These are phyloP conservation scores for Eimeria tenella DNA, from an alignment of 169 alveolate species.

Conservation along the genomic window DNA sequence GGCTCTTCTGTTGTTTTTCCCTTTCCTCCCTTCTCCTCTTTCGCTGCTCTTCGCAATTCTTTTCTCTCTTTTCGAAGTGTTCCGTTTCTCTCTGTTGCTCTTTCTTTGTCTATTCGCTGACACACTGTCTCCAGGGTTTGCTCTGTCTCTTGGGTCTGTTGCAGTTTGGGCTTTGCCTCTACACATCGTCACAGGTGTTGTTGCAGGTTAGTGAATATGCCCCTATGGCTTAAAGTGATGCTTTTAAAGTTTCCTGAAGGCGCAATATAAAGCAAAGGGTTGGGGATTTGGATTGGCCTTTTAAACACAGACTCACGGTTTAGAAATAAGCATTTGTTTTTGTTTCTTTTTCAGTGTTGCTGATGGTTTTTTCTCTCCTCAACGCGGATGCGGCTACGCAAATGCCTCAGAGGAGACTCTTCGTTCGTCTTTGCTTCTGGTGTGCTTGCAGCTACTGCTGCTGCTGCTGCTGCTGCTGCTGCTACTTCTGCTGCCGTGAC, in stretches of 20 bases:
- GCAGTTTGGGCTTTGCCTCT: slow-evolving; percentile 40
- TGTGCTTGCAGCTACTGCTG: slow-evolving; percentile 18
- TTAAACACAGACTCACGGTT: not conserved
- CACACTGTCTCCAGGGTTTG: not conserved
- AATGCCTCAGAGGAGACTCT: not conserved
- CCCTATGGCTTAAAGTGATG: not conserved
- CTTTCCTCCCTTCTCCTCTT: not conserved
- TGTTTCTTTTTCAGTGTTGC: not conserved
- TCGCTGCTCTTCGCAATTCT: not conserved
- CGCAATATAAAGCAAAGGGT: not conserved
- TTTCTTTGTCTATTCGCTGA: not conserved
- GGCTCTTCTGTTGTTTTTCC: not conserved
- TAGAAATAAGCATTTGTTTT: not conserved
- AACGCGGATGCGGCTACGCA: slow-evolving; percentile 8
- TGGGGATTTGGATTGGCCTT: too few species aligned
- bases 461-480: slow-evolving; percentile 15
- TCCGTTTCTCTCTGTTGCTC: not conserved
- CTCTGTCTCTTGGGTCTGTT: not conserved
- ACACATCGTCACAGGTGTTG: slow-evolving; percentile 39
- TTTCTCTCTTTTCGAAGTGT: not conserved
- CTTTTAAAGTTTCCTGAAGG: not conserved
- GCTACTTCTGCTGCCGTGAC: not conserved
- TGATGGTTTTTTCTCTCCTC: slow-evolving; percentile 22
- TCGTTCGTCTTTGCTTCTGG: slow-evolving; percentile 44
- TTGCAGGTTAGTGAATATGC: slow-evolving; percentile 15